Conservation (phyloP, 1,284 basidiomycete genomes). For the Ceratobasidium sp. region DNA sequence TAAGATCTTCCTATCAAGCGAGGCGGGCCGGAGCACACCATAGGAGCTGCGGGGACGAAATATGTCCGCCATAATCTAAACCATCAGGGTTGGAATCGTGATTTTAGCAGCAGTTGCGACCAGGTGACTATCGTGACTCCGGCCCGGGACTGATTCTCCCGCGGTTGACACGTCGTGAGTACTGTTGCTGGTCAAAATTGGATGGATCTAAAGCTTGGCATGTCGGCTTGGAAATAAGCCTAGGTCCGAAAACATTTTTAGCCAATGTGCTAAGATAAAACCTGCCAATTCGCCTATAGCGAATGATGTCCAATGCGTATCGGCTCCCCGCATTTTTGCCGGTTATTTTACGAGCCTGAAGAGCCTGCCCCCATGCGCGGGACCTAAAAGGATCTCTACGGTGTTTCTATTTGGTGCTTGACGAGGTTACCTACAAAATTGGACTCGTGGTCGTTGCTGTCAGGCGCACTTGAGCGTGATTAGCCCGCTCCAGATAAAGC, state of each 20-base stretch:
- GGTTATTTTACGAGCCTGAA: background rate
- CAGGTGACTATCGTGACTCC: conserved; percentile 19
- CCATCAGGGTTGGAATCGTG: background rate
- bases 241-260: background rate
- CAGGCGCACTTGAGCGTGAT: background rate
- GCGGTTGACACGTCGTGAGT: conserved; percentile 6
- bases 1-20: background rate
- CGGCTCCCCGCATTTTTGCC: background rate
- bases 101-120: background rate
- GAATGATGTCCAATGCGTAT: background rate
- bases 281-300: background rate
- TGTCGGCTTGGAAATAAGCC: background rate
- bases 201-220: background rate
- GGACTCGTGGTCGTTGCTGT: background rate
- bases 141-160: conserved; percentile 7
- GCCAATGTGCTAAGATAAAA: background rate
- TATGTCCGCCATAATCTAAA: background rate
- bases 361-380: background rate
- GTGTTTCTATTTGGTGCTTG: background rate
- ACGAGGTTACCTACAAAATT: background rate
- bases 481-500: background rate
- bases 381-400: background rate
- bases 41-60: background rate
- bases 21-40: conserved; percentile 1
- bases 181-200: background rate